Conservation (phyloP, 2,329 filamentous ascomycete genomes). For the Penicillium freii region DNA sequence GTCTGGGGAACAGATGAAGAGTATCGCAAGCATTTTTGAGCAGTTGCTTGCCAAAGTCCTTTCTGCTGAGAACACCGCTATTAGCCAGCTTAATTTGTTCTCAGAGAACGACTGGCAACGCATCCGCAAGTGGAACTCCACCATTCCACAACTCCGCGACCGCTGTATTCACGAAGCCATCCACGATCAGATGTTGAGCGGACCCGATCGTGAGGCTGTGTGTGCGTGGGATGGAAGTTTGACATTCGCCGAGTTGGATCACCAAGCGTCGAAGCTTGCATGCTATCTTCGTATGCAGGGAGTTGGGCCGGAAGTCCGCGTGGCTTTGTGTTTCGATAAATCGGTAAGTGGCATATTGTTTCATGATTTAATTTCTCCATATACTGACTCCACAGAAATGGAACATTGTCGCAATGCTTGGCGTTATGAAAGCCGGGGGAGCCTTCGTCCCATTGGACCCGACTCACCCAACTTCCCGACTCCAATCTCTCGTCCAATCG, state of each 20-base stretch:
- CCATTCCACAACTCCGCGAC: constrained; percentile 40
- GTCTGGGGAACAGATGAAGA: constrained; percentile 40
- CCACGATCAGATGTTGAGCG: constrained; percentile 38
- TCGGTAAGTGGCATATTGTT: constrained; percentile 30
- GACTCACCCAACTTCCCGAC: constrained; percentile 38
- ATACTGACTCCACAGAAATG: constrained; percentile 35
- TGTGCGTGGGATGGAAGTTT: constrained; percentile 43
- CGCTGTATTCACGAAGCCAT: constrained; percentile 41
- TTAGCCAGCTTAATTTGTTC: constrained; percentile 54
- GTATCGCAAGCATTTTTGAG: constrained; percentile 55
- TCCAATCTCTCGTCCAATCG: constrained; percentile 35
- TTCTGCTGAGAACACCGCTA: constrained; percentile 40
- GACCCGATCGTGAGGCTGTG: constrained; percentile 34
- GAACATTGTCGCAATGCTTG: constrained; percentile 43
- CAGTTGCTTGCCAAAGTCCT: constrained; percentile 52
- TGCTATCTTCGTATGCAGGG: constrained; percentile 40
- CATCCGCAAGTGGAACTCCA: constrained; percentile 54
- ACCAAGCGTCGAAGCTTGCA: constrained; percentile 38
- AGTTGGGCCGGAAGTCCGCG: constrained; percentile 38
- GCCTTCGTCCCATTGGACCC: constrained; percentile 45
- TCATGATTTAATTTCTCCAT: not conserved
- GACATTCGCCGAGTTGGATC: constrained; percentile 39
- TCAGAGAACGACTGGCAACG: constrained; percentile 57
- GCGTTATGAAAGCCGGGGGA: constrained; percentile 44
- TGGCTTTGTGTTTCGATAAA: constrained; percentile 45